phyloP scores from a whole-genome alignment of 306 rosid species.

The Echinosophora koreensis region DNA sequence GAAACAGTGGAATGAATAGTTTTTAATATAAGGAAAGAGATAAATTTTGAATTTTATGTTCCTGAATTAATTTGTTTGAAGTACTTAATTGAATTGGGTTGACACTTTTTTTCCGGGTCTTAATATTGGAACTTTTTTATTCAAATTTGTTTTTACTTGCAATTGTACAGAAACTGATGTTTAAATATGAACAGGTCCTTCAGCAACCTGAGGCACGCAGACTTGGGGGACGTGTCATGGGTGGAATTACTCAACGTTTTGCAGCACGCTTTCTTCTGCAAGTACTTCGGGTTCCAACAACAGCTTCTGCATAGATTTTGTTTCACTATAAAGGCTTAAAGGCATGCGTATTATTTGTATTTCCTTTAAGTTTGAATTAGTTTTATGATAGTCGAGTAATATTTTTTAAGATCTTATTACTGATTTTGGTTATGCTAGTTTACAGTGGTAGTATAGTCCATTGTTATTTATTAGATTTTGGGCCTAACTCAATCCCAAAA shows the following conservation, averaged over 20 bases:
- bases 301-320: conserved; percentile 56
- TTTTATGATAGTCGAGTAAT: not conserved
- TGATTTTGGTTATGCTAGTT: conserved; percentile 14
- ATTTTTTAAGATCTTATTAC: conserved; percentile 2
- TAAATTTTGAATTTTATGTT: not conserved
- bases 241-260: conserved; percentile 88
- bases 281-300: conserved; percentile 68
- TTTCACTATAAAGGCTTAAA: conserved; percentile 45
- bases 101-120: not conserved
- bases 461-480: no score
- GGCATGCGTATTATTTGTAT: conserved; percentile 32
- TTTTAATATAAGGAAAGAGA: not conserved
- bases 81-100: conserved; percentile 7
- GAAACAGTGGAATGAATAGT: not conserved
- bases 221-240: conserved; percentile 74
- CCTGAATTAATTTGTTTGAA: not conserved
- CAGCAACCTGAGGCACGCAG: conserved; percentile 88
- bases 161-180: not conserved
- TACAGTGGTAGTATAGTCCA: not conserved
- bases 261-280: conserved; percentile 92
- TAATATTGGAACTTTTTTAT: not conserved
- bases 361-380: not conserved
- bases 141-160: conserved; percentile 26
- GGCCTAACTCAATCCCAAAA: no score
- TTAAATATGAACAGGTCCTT: conserved; percentile 67